Base-by-base conservation (phyloP, 2,329 filamentous ascomycete species). In the Sclerotinia minor region DNA sequence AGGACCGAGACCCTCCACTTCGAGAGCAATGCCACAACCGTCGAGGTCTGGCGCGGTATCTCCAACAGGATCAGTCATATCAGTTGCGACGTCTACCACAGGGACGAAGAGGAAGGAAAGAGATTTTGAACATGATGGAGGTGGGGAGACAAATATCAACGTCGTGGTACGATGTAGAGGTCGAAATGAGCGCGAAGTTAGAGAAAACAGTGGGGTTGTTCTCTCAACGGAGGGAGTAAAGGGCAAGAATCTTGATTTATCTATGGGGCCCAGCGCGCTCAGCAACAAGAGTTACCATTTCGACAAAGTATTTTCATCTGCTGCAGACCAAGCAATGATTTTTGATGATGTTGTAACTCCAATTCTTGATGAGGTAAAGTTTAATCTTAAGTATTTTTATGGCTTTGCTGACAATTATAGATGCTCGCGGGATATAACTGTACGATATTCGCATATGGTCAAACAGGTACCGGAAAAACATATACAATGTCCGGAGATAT, bases 401-500 rank as follows among this genome's bases (percentile, higher is more conserved):
- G 26, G 21, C 29, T 29, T 63, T 52, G 24, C 70, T 72, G 13
- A 73, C 67, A 35, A 53, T 57, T 32, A 32, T 73, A 96, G 92
- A 97, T 98, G 84, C 85, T 99, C 53, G 86, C 89, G 32, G 95
- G 95, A 64, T 98, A 92, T 81, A 99, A 99, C 79, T 99, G 95
- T 80, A 99, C 95, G 6, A 97, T 99, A 69, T 99, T 99, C 75
- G 95, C 95, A 45, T 99, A 99, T 78, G 95, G 95, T 35, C 95
- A 99, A 79, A 99, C 95, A 0, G 95, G 95, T 55, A 99, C 95
- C 0, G 95, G 95, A 74, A 99, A 99, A 79, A 99, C 95, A 19
- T 99, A 99, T 79, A 99, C 95, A 32, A 99, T 99, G 95, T 97
- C 94, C 0, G 95, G 95, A 67, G 94, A 99, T 78, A 97, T 99